Conservation (phyloP, 2,329 filamentous ascomycete genomes). For the Aspergillus ochraceoroseus region DNA sequence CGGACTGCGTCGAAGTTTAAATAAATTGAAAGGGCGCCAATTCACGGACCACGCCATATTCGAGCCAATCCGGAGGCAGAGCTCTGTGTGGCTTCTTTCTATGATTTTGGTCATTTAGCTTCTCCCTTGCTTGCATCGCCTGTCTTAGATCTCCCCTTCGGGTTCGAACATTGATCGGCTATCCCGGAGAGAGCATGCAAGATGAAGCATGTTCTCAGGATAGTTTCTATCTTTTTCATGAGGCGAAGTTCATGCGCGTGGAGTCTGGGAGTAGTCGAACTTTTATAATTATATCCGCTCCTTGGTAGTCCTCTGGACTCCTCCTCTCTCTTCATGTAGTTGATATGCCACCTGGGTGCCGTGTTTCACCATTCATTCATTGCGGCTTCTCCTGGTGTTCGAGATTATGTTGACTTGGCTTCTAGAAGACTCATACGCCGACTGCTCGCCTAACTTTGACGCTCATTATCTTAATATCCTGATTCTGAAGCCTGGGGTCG, state of each 20-base stretch:
- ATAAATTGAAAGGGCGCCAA: not conserved
- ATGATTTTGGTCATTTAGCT: conserved; percentile 17
- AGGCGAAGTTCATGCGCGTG: too few species aligned
- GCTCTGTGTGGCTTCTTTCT: conserved; percentile 12
- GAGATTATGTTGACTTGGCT: not conserved
- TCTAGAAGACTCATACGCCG: too few species aligned
- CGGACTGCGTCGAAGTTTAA: not conserved
- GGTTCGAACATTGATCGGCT: conserved; percentile 18
- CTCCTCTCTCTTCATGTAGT: not conserved
- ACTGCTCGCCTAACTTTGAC: too few species aligned
- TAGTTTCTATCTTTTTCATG: conserved; percentile 12
- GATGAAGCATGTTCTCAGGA: conserved; percentile 18
- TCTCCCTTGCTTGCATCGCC: conserved; percentile 23
- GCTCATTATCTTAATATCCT: not conserved
- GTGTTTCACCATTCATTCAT: conserved; percentile 1
- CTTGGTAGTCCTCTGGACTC: conserved; percentile 6
- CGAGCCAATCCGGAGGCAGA: conserved; percentile 6
- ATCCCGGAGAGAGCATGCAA: conserved; percentile 22
- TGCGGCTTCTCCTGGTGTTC: not conserved
- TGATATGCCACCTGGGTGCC: not conserved
- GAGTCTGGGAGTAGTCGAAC: conserved; percentile 6
- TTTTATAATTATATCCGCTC: conserved; percentile 17
- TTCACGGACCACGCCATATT: conserved; percentile 4
- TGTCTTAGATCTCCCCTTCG: conserved; percentile 10
- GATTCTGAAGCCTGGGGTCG: not conserved